Percentiles rank a stretch among this genome's conserved stretches.
These are phyloP conservation scores for Marchantia paleacea DNA, from an alignment of 225 moss, liverwort and hornwort species.

Conservation along the genomic window DNA sequence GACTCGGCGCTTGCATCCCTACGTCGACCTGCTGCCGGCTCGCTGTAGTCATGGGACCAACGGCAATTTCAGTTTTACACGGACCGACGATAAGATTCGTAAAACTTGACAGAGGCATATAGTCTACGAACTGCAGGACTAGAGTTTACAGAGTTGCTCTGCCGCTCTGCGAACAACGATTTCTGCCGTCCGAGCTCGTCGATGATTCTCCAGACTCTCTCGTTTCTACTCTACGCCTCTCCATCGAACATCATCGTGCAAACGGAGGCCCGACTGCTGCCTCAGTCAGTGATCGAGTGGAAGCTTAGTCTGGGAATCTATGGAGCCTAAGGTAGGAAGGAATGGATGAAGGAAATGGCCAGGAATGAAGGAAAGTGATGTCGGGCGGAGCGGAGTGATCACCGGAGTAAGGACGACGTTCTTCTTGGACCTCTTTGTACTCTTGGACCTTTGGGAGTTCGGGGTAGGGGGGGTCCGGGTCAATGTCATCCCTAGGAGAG, in stretches of 20 bases:
- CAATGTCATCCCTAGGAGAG: too few relatives aligned
- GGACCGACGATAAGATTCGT: background rate
- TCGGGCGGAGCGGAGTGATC: background rate
- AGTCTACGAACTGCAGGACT: background rate
- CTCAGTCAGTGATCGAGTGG: too few relatives aligned
- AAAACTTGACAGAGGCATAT: background rate
- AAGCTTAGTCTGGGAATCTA: too few relatives aligned
- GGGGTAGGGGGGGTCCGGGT: too few relatives aligned
- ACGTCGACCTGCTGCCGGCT: background rate
- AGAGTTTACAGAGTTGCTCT: background rate
- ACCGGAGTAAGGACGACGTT: background rate
- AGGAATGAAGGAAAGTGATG: background rate
- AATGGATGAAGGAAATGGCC: too few relatives aligned
- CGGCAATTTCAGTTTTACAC: background rate
- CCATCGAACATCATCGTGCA: too few relatives aligned
- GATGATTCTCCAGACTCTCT: too few relatives aligned
- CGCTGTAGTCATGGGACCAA: background rate
- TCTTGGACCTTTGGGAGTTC: background rate
- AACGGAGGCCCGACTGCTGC: too few relatives aligned
- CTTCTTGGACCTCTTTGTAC: background rate
- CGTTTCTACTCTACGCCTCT: too few relatives aligned
- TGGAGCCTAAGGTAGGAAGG: too few relatives aligned
- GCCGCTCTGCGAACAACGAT: background rate
- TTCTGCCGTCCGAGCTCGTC: background rate
- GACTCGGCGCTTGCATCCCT: background rate